Evolutionary conservation across 2,329 filamentous ascomycete genomes (phyloP).

Genomic region (Alternaria rosae): DNA sequence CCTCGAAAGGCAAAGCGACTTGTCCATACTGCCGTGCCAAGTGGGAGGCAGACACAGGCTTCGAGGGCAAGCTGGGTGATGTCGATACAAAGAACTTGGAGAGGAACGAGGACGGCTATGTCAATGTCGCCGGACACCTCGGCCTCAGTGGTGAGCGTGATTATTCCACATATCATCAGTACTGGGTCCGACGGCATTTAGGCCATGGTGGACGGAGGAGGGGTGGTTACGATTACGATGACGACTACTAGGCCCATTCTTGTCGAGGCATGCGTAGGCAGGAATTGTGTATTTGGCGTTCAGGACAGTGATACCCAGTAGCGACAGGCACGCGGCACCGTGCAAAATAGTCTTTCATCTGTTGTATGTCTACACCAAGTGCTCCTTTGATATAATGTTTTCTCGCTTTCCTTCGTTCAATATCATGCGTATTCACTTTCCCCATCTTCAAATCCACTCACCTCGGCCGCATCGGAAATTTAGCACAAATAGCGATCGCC

Average conservation of each 20-base stretch:
- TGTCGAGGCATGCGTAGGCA: neutral
- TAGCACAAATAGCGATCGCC: neutral
- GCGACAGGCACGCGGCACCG: neutral
- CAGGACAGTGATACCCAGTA: neutral
- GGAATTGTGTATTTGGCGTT: conserved; percentile 2
- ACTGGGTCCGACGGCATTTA: conserved; percentile 31
- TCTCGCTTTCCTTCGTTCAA: neutral
- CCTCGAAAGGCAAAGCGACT: conserved; percentile 53
- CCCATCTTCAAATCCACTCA: neutral
- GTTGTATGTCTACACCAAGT: neutral
- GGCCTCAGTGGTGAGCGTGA: conserved; percentile 62
- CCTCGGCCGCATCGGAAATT: neutral
- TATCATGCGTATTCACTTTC: neutral
- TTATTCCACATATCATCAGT: conserved; percentile 37
- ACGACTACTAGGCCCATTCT: neutral
- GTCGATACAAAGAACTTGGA: conserved; percentile 55
- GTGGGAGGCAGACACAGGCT: conserved; percentile 60
- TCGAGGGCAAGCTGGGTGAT: conserved; percentile 47
- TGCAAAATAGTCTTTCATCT: neutral
- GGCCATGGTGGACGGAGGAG: conserved; percentile 8
- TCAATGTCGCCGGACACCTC: conserved; percentile 68
- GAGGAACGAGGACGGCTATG: conserved; percentile 62
- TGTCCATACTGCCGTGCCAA: conserved; percentile 68
- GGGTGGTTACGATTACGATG: conserved; percentile 2
- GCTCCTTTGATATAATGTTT: neutral